Conservation (phyloP, 768 basidiomycete species). For the Lactifluus rugatus region DNA sequence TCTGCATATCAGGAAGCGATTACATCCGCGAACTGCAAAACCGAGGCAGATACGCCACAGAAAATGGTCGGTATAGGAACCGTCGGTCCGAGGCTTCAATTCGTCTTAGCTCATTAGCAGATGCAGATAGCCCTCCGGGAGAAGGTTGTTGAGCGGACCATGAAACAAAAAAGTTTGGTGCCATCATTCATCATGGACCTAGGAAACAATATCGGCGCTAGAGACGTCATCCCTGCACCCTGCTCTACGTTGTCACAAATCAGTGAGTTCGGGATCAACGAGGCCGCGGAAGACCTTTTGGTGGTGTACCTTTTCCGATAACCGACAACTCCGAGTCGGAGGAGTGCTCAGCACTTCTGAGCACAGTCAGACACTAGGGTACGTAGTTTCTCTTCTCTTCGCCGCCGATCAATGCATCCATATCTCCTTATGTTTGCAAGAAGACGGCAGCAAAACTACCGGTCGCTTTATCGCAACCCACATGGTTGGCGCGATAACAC, state of each 20-base stretch:
- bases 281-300: background rate
- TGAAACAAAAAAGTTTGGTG: background rate
- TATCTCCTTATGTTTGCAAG: background rate
- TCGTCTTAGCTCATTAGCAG: background rate
- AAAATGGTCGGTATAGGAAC: constrained; percentile 22
- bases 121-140: background rate
- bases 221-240: background rate
- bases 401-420: background rate
- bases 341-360: background rate
- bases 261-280: background rate
- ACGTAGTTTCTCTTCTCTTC: background rate
- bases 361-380: background rate
- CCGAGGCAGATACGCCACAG: constrained; percentile 31
- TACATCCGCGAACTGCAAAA: constrained; percentile 29
- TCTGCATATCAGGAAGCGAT: constrained; percentile 28
- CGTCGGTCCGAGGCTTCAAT: background rate
- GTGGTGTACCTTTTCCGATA: background rate
- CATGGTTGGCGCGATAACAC: background rate
- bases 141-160: background rate
- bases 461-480: background rate
- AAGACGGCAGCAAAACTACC: background rate
- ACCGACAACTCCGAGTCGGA: background rate
- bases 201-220: background rate
- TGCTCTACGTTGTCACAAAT: background rate
- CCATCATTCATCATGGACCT: background rate